A percentile compares a stretch with the other conserved stretches of the same genome.
Conservation (phyloP, 495 filamentous ascomycete genomes). For the Parachaetomium inaequale region DNA sequence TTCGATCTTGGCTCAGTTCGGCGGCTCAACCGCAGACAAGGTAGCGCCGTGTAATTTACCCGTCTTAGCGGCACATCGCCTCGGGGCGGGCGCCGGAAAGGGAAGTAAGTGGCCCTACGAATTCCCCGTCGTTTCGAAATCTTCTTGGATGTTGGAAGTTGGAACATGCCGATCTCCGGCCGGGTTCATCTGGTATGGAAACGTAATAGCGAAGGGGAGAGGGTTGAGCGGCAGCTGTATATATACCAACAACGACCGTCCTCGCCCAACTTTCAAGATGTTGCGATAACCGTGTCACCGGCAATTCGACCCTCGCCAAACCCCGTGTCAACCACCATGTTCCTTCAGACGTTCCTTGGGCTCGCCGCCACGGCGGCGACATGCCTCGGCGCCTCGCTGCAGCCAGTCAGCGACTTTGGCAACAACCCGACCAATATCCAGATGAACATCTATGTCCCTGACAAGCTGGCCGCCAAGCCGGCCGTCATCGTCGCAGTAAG, state of each 20-base stretch:
- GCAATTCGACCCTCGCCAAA: too few relatives aligned
- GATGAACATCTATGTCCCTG: constrained; percentile 43
- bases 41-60: constrained; percentile 9
- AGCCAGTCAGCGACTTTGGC: constrained; percentile 38
- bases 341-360: constrained; percentile 17
- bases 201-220: too few relatives aligned
- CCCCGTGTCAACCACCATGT: constrained; percentile 16
- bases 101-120: not conserved
- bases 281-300: too few relatives aligned
- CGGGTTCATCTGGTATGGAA: too few relatives aligned
- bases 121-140: not conserved
- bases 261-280: too few relatives aligned
- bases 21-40: not conserved
- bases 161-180: constrained; percentile 10
- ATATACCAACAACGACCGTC: too few relatives aligned
- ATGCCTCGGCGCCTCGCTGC: constrained; percentile 32
- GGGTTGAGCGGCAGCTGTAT: too few relatives aligned
- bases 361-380: constrained; percentile 23
- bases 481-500: constrained; percentile 35
- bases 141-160: not conserved
- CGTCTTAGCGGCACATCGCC: not conserved
- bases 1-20: not conserved
- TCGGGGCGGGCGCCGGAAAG: not conserved
- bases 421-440: constrained; percentile 36
- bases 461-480: constrained; percentile 37